Conservation (phyloP, 1,139 yeast genomes). For the Taiozyma sp. region DNA sequence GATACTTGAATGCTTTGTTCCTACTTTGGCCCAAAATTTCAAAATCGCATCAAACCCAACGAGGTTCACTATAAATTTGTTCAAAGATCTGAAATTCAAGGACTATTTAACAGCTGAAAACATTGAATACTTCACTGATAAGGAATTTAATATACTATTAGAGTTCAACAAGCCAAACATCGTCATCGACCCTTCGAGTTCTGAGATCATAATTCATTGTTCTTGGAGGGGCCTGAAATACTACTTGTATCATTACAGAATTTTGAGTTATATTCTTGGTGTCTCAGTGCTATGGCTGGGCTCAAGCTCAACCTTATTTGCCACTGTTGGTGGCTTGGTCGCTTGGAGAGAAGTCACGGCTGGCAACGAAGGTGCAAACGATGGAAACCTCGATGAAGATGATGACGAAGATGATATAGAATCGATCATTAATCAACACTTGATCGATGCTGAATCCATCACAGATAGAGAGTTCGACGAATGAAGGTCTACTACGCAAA, state of each 20-base stretch:
- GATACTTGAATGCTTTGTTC: conserved; percentile 11
- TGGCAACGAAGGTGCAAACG: not conserved
- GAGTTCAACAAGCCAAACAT: conserved; percentile 28
- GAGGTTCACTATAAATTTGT: conserved; percentile 5
- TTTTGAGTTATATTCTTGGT: conserved; percentile 45
- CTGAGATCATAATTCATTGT: conserved; percentile 28
- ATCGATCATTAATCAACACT: not conserved
- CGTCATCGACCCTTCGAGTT: conserved; percentile 21
- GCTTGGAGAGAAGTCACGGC: conserved; percentile 10
- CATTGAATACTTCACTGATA: conserved; percentile 13
- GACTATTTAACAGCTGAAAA: conserved; percentile 4
- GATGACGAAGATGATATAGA: not conserved
- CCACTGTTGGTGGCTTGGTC: conserved; percentile 14
- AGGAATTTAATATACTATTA: conserved; percentile 28
- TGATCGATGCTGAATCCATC: not conserved
- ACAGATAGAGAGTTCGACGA: not conserved
- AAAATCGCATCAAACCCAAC: conserved; percentile 4
- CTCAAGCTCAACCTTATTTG: conserved; percentile 10
- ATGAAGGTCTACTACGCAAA: not conserved
- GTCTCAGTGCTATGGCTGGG: conserved; percentile 42
- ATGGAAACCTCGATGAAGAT: conserved; percentile 2
- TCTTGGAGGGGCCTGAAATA: conserved; percentile 57
- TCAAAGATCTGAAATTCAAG: conserved; percentile 5
- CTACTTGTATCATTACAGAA: conserved; percentile 47
- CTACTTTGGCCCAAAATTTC: conserved; percentile 9